Evolutionary conservation across 148 eudicot species (phyloP).

Genomic region (Pharnaceum exiguum): DNA sequence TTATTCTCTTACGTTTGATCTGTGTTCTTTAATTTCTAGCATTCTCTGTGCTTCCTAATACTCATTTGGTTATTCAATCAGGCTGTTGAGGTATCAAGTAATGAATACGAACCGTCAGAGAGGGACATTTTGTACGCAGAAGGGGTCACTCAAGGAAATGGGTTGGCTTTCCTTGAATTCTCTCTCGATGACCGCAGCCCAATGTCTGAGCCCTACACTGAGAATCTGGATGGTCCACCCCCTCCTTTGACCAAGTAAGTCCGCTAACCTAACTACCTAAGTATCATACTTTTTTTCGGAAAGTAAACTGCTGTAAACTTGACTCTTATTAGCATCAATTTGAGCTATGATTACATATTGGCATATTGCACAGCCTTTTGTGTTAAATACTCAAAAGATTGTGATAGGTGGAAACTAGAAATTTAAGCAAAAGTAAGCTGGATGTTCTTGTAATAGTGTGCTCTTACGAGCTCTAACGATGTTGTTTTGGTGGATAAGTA

Average conservation of each 20-base stretch:
- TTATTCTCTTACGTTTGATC: background rate
- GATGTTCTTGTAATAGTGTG: too few species aligned
- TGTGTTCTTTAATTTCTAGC: slow-evolving; percentile 6
- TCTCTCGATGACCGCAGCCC: slow-evolving; percentile 93
- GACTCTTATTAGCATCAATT: too few species aligned
- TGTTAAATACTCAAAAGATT: too few species aligned
- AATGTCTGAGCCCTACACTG: slow-evolving; percentile 79
- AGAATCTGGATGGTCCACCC: slow-evolving; percentile 64
- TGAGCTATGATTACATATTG: too few species aligned
- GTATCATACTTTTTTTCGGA: background rate
- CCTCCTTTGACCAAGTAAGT: slow-evolving; percentile 70
- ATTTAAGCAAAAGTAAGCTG: too few species aligned
- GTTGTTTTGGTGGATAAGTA: too few species aligned
- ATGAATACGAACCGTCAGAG: slow-evolving; percentile 95
- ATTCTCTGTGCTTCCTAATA: background rate
- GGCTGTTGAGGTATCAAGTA: slow-evolving; percentile 98
- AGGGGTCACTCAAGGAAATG: slow-evolving; percentile 96
- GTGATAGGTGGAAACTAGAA: too few species aligned
- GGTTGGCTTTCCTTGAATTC: slow-evolving; percentile 95
- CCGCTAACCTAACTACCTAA: background rate
- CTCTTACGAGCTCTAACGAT: too few species aligned
- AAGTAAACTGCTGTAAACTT: too few species aligned
- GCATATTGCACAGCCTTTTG: too few species aligned
- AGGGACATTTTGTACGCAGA: slow-evolving; percentile 90
- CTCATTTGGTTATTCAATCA: slow-evolving; percentile 20